Evolutionary conservation across 495 filamentous ascomycete species (phyloP), one percentile per base, ranked within the genome.

Genomic region (Letharia lupina): DNA sequence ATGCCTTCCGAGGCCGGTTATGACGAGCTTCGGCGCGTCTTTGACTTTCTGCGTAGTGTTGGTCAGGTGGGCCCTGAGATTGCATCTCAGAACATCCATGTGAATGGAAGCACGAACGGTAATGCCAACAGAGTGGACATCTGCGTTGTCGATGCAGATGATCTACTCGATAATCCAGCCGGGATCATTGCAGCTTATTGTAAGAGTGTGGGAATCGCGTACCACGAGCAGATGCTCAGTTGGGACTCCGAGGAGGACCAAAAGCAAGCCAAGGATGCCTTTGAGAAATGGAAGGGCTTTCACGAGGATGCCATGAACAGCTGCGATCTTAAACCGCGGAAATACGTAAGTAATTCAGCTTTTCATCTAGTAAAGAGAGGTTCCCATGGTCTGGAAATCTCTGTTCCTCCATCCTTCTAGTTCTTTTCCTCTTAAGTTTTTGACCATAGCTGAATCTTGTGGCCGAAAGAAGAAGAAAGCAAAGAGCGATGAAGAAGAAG

Each of bases 281-380:
- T 98, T 77, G 90, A 90, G 77, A 98, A 98, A 78, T 98, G 94
- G 94, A 86, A 85, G 64, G 94, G 93, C 0, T 98, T 96, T 75
- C 94, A 98, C 72, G 89, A 98, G 61, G 93, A 97, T 80, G 94
- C 91, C 23, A 89, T 98, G 67, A 78, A 87, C 61, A 93, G 88
- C 67, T 87, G 79, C 60, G 85, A 83, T 52, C 75, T 98, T 69
- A 87, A 85, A 70, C 83, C 90, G 20, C 78, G 91, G 73, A 73
- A 71, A 50, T 83, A 89, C 71, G 92, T 96, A 84, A 81, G 90
- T 82, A 57, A 61, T 65, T n/a, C 31, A 45, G 45, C 16, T 31
- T 42, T 28, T 31, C 7, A n/a, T 33, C 12, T 20, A n/a, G 20
- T 37, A 57, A 16, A 16, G 9, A 57, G 33, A 57, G 2, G 16